Conservation (phyloP, 2,329 filamentous ascomycete genomes). For the Diplocarpon mali region DNA sequence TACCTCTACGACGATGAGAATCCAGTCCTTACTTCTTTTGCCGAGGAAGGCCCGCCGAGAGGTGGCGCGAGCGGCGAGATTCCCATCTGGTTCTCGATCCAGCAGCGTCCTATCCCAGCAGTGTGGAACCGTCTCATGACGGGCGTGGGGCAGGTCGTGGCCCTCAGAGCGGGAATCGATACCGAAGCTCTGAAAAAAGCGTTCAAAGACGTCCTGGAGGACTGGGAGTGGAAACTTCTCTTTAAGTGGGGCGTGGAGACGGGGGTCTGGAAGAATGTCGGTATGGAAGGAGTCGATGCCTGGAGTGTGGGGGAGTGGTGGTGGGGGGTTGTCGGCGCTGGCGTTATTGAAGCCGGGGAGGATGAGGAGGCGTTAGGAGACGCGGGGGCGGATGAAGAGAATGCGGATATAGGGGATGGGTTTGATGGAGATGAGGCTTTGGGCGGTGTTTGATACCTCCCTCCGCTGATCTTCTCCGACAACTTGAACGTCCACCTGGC, state of each 20-base stretch:
- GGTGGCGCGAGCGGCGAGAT: conserved; percentile 37
- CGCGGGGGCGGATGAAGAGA: neutral
- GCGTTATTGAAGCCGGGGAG: neutral
- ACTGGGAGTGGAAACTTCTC: conserved; percentile 49
- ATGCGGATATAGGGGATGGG: neutral
- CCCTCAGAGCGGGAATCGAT: conserved; percentile 48
- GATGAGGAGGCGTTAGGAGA: neutral
- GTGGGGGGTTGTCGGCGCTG: conserved; percentile 46
- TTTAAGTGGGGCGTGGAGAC: conserved; percentile 46
- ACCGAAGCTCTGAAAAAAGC: conserved; percentile 41
- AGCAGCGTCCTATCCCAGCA: conserved; percentile 43
- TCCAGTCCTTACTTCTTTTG: conserved; percentile 30
- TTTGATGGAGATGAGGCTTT: neutral
- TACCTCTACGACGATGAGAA: conserved; percentile 48
- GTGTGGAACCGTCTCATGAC: conserved; percentile 56
- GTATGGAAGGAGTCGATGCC: conserved; percentile 29
- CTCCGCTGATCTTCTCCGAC: too few relatives aligned
- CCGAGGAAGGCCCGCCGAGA: conserved; percentile 27
- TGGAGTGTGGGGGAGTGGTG: conserved; percentile 51
- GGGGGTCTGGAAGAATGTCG: conserved; percentile 30
- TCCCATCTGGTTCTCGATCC: conserved; percentile 64
- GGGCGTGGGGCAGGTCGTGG: conserved; percentile 50
- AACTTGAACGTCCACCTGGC: too few relatives aligned
- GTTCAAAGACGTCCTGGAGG: conserved; percentile 47
- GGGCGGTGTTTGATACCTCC: neutral